phyloP scores from a whole-genome alignment of 2,329 filamentous ascomycete species.

The Aspergillus pseudonomiae region DNA sequence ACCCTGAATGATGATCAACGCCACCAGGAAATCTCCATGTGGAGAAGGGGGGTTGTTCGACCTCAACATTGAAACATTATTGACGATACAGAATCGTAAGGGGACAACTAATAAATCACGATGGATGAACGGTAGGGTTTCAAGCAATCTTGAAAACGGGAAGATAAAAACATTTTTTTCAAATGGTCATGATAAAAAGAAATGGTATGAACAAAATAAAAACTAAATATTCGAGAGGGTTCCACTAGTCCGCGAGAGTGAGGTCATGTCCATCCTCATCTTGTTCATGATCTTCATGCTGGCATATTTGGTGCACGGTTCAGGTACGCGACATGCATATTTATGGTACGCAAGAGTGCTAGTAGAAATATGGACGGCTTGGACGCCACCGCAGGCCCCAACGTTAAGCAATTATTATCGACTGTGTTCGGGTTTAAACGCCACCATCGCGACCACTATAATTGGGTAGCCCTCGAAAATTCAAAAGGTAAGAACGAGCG shows the following conservation, averaged over 20 bases:
- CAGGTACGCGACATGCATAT: constrained; percentile 16
- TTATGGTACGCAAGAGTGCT: background rate
- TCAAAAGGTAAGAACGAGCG: background rate
- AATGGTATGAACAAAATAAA: background rate
- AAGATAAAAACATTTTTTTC: background rate
- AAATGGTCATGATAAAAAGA: background rate
- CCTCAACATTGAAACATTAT: constrained; percentile 19
- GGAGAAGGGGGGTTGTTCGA: constrained; percentile 15
- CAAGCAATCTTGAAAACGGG: background rate
- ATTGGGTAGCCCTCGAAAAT: background rate
- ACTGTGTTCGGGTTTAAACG: constrained; percentile 14
- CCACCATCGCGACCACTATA: constrained; percentile 17
- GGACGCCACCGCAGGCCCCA: constrained; percentile 19
- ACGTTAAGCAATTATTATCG: constrained; percentile 16
- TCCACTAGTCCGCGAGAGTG: background rate
- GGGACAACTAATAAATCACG: constrained; percentile 6
- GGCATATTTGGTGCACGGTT: constrained; percentile 16
- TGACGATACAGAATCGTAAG: constrained; percentile 13
- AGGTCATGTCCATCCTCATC: constrained; percentile 11
- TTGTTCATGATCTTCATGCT: constrained; percentile 16
- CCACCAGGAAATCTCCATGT: constrained; percentile 22
- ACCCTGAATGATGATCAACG: constrained; percentile 25
- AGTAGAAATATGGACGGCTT: background rate
- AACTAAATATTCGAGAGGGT: background rate
- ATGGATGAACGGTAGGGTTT: background rate